Percentiles rank a stretch among this genome's conserved stretches.
These are phyloP conservation scores for Gypsophila paniculata DNA, from an alignment of 179 eudicot species.

Conservation along the genomic window DNA sequence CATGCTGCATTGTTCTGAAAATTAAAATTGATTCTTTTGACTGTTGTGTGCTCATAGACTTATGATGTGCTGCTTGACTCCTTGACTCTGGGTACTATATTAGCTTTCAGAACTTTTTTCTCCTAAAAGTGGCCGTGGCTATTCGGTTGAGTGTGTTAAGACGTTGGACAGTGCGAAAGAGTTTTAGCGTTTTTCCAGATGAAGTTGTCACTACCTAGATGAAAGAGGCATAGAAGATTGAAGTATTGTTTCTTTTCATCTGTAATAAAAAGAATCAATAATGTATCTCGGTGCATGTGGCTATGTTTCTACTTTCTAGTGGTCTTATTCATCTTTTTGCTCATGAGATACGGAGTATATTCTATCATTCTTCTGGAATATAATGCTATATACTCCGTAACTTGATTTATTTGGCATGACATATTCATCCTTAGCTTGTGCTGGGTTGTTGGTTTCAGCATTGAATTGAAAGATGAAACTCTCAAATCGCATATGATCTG, in stretches of 20 bases:
- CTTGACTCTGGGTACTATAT: neutral
- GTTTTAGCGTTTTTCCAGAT: neutral
- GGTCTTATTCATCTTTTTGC: conserved; percentile 8
- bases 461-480: conserved; percentile 4
- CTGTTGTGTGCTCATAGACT: neutral
- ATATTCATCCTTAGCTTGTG: neutral
- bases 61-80: neutral
- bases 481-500: conserved; percentile 4
- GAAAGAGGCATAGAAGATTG: neutral
- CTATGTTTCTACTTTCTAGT: conserved; percentile 4
- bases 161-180: neutral
- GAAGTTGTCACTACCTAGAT: neutral
- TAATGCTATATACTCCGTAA: neutral
- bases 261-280: too few relatives aligned
- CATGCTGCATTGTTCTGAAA: neutral
- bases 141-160: neutral
- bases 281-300: conserved; percentile 11
- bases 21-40: neutral
- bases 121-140: neutral
- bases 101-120: neutral
- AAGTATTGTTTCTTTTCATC: neutral
- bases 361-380: conserved; percentile 11
- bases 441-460: neutral
- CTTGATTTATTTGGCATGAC: neutral
- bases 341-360: neutral